Base-by-base conservation (phyloP, 106 monocot species). In the Gastrodia elata region DNA sequence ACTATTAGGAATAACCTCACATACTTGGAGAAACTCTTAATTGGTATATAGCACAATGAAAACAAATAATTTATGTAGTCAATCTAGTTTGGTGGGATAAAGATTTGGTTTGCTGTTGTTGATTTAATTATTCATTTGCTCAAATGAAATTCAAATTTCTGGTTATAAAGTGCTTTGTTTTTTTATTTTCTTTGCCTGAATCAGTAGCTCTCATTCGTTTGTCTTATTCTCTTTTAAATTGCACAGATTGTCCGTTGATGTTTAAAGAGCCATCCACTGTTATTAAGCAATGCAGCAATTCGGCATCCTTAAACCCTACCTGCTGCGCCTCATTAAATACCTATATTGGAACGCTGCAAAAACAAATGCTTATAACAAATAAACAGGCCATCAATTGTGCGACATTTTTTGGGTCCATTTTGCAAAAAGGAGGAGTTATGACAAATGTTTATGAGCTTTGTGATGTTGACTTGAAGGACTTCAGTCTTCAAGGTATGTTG, bases 321-420 rank as follows among this genome's bases (percentile, higher is more conserved):
- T 98, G 97, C 76, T 98, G 97, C 58, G 82, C 73, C 80, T 84
- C 97, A 72, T 80, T 98, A 71, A 80, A 84, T 75, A 64, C 71
- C 46, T 98, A 98, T 58, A 91, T 93, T 48, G 74, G 77, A 72
- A 72, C 78, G 13, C 70, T 92, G 64, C 93, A 93, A 56, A 98
- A 90, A 68, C 90, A 98, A 67, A 93, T 98, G 85, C 79, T 98
- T 42, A 93, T 98, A 86, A 98, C 97, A 85, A 98, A 98, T 82
- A 86, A 83, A 65, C 97, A 98, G 76, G 97, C 93, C 41, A 93
- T 98, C 77, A 90, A 91, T 37, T 98, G 97, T 80, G 97, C 97
- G 9, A 87, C 93, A 38, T 75, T 87, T 56, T 98, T 98, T 80
- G 97, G 97, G 8, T 98, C 97, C 43, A 88, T 88, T 81, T 74